Evolutionary conservation across 2,329 filamentous ascomycete genomes (phyloP), one percentile per base, ranked within the genome.

Genomic region (Botryotinia calthae): DNA sequence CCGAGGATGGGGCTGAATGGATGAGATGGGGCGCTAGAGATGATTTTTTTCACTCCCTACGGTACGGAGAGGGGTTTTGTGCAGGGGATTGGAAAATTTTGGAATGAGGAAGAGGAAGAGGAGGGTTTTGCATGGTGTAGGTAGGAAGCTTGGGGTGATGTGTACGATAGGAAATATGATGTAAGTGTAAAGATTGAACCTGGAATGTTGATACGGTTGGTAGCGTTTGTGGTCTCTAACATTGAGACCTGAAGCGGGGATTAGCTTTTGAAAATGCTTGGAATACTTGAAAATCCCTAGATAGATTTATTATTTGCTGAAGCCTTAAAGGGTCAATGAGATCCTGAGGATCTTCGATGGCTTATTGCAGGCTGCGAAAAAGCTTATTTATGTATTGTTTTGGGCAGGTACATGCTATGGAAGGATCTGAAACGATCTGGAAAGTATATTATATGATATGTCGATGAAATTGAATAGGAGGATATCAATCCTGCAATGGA

Each of bases 351-450:
- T 59, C 12, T 61, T 61, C 34, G n/a, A 61, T 37, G 14, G 31
- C 58, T 61, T 61, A n/a, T n/a, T 40, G 7, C 20, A 14, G 31
- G 31, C 10, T 25, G 20, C 4, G 6, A 22, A 16, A 46, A 64
- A 46, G 62, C 62, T 44, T 48, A 31, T 34, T 9, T 46, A 16
- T 6, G 9, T 46, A 25, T 6, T 22, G 2, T 12, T 56, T 28
- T 18, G 16, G 51, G n/a, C 4, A 56, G 51, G 22, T 14, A 25
- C 16, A 34, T 9, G 44, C 18, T 48, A 61, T 34, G 28, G 40
- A 65, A 65, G 44, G 12, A 65, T 65, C 44, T 51, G 44, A 65
- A 51, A 65, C 44, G 14, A 48, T 65, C 63, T 65, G 34, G 44
- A 65, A 65, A 31, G 12, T 34, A 25, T 37, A 9, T 37, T 14